Base-by-base conservation (phyloP, 176 grass and related monocot species). In the Raddia distichophylla region DNA sequence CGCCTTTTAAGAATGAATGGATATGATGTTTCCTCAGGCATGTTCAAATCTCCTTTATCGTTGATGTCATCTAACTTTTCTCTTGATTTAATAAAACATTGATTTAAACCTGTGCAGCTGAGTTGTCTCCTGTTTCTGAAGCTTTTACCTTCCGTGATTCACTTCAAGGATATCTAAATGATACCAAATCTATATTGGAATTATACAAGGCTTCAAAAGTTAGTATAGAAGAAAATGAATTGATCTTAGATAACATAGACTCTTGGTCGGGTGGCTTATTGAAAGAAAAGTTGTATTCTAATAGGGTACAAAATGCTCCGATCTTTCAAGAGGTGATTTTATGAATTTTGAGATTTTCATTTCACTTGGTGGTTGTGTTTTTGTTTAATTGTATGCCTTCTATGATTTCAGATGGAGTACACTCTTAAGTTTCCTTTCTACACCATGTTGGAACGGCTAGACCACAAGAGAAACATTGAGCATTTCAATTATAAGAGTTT, bases 391-490 rank as follows among this genome's bases (percentile, higher is more conserved):
- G 27, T 27, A 27, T 27, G 27, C 27, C 27, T 27, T 27, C 27
- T 27, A 27, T 47, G 34, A 27, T 91, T 82, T 77, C 78, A 94
- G 94, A 83, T 91, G 64, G 87, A 94, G 1, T 74, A 94, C 80
- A 54, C 77, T 66, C 77, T 97, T 4, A 83, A 85, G 5, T 92
- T 77, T 87, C 94, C 92, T 10, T 92, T 90, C 68, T 97, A 87
- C 54, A 47, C 83, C 51, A 88, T 83, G 66, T 58, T 97, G 74
- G 94, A 97, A 50, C 83, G 90, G 18, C 69, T 97, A 45, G 86
- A 89, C 53, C 94, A 97, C 73, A 97, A 85, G 81, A 85, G 83
- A 78, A 87, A 71, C 73, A 97, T 98, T 22, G 92, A 98, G 86
- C 51, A 71, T 69, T 88, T 94, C 73, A 75, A 87, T 71, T 17